phyloP scores from a whole-genome alignment of 2,329 filamentous ascomycete species.

The Ceratocystis cacaofunesta region DNA sequence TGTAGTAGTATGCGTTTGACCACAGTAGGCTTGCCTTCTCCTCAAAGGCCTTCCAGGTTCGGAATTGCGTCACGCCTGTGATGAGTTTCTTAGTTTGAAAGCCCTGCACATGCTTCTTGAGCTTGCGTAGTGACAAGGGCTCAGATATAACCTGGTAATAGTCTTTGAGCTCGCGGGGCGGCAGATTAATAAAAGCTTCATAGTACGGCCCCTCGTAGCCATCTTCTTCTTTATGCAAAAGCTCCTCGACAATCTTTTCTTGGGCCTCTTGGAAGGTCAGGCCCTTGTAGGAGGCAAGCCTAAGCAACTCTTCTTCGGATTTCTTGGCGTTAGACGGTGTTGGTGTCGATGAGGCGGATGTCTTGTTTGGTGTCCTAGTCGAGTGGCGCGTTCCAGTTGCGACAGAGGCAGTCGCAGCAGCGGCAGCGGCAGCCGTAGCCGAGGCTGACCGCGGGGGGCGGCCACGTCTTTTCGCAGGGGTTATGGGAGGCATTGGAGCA shows the following conservation, averaged over 20 bases:
- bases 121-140: slow-evolving; percentile 60
- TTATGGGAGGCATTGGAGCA: background rate
- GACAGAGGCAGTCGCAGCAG: background rate
- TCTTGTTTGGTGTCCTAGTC: slow-evolving; percentile 9
- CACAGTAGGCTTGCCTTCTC: slow-evolving; percentile 69
- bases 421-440: background rate
- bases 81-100: slow-evolving; percentile 51
- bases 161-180: slow-evolving; percentile 59
- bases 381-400: slow-evolving; percentile 10
- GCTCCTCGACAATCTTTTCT: slow-evolving; percentile 65
- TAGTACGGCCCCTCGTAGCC: slow-evolving; percentile 55
- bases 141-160: slow-evolving; percentile 76
- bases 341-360: slow-evolving; percentile 7
- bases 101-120: slow-evolving; percentile 65
- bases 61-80: slow-evolving; percentile 53
- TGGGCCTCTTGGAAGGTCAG: slow-evolving; percentile 73
- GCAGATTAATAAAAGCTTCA: slow-evolving; percentile 63
- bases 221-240: slow-evolving; percentile 53
- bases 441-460: slow-evolving; percentile 11
- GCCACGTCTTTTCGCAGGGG: slow-evolving; percentile 12
- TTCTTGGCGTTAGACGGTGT: slow-evolving; percentile 13
- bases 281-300: slow-evolving; percentile 49
- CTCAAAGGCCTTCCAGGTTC: slow-evolving; percentile 69
- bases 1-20: slow-evolving; percentile 78
- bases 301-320: slow-evolving; percentile 24